Evolutionary conservation across 2,329 filamentous ascomycete genomes (phyloP).

Genomic region (Lasiodiplodia sp.): DNA sequence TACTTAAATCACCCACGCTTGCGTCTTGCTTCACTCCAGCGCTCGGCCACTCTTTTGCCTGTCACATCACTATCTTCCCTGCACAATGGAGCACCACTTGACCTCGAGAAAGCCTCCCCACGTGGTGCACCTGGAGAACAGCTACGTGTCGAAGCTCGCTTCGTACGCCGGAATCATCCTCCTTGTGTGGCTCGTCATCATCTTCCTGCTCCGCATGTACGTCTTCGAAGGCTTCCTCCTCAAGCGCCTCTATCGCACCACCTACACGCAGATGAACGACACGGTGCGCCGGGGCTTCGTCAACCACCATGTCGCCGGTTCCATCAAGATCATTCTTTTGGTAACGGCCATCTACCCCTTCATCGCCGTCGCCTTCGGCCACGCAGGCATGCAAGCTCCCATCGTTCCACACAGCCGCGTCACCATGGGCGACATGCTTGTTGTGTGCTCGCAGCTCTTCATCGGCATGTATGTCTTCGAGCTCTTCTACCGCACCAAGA

Average conservation of each 20-base stretch:
- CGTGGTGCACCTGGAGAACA: background rate
- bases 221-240: constrained; percentile 52
- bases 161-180: constrained; percentile 38
- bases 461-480: constrained; percentile 58
- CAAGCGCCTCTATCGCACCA: constrained; percentile 43
- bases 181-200: constrained; percentile 32
- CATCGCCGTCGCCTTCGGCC: constrained; percentile 47
- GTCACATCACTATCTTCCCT: background rate
- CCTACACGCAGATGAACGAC: constrained; percentile 47
- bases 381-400: constrained; percentile 42
- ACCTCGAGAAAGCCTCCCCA: background rate
- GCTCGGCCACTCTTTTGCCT: background rate
- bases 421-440: constrained; percentile 52
- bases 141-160: constrained; percentile 33
- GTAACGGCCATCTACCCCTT: constrained; percentile 53
- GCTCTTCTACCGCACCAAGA: constrained; percentile 50
- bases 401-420: constrained; percentile 41
- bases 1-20: background rate
- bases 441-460: constrained; percentile 51
- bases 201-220: constrained; percentile 38
- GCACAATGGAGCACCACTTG: background rate
- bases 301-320: constrained; percentile 56
- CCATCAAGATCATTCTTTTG: constrained; percentile 51
- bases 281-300: constrained; percentile 51
- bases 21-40: background rate